Conservation (phyloP, 805 yeast genomes). For the Komagataella kurtzmanii region DNA sequence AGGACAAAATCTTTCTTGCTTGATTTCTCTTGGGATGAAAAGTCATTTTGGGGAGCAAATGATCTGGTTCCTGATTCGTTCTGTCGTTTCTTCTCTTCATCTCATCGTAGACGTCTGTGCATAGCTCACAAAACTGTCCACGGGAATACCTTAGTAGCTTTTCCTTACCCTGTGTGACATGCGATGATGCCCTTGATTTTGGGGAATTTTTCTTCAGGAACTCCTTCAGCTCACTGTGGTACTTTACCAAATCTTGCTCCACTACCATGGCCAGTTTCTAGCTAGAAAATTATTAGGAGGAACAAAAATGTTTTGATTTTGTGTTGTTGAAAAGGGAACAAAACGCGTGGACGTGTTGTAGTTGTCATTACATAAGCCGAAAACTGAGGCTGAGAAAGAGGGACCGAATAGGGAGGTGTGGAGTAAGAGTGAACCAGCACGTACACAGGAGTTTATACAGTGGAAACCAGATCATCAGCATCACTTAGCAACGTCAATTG, state of each 20-base stretch:
- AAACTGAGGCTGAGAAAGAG: neutral
- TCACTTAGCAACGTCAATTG: neutral
- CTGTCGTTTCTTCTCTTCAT: constrained; percentile 62
- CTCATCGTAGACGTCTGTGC: constrained; percentile 93
- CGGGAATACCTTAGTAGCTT: constrained; percentile 69
- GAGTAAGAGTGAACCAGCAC: neutral
- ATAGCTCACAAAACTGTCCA: constrained; percentile 76
- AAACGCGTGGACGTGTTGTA: neutral
- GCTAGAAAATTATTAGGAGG: neutral
- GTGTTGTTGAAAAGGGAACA: neutral
- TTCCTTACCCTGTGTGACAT: constrained; percentile 76
- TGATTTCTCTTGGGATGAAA: constrained; percentile 93
- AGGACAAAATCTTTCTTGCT: constrained; percentile 84
- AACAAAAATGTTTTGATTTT: neutral
- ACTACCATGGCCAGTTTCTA: neutral
- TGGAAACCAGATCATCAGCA: neutral
- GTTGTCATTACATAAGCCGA: neutral
- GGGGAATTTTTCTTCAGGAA: constrained; percentile 30
- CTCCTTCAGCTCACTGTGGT: constrained; percentile 34
- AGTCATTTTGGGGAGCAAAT: constrained; percentile 50
- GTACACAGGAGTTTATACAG: neutral
- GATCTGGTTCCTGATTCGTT: constrained; percentile 42
- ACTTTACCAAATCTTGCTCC: constrained; percentile 12
- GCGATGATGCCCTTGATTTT: constrained; percentile 22
- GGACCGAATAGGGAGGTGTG: neutral